These are phyloP conservation scores for Zalaria obscura DNA, from an alignment of 2,329 filamentous ascomycete species.

Conservation along the genomic window DNA sequence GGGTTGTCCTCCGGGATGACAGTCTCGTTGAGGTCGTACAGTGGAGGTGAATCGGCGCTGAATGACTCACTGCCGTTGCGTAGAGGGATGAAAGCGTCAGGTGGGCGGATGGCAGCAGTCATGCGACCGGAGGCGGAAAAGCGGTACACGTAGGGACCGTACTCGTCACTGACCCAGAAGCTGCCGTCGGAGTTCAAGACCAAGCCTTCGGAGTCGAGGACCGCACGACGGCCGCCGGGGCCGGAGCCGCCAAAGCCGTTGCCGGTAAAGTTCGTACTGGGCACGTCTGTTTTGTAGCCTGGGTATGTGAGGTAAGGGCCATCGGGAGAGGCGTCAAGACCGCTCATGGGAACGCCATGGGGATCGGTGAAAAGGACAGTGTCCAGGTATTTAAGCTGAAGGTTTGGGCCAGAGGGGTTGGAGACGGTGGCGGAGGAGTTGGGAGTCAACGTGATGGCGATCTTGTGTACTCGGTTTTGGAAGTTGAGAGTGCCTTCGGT, in stretches of 20 bases:
- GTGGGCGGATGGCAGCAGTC: constrained; percentile 49
- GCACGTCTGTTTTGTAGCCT: constrained; percentile 44
- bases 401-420: constrained; percentile 43
- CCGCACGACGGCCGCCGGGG: constrained; percentile 43
- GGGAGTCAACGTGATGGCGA: constrained; percentile 44
- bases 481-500: constrained; percentile 57
- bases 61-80: constrained; percentile 49
- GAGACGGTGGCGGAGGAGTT: constrained; percentile 34
- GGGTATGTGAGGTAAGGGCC: constrained; percentile 37
- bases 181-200: constrained; percentile 43
- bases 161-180: constrained; percentile 57
- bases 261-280: constrained; percentile 48
- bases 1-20: constrained; percentile 42
- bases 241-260: constrained; percentile 53
- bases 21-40: constrained; percentile 27
- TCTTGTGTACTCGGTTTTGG: constrained; percentile 54
- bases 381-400: constrained; percentile 48
- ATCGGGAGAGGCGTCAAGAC: constrained; percentile 45
- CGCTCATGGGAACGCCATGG: constrained; percentile 46
- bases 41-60: constrained; percentile 47
- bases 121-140: constrained; percentile 46
- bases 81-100: constrained; percentile 47
- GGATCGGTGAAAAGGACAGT: constrained; percentile 52
- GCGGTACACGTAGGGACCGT: constrained; percentile 56
- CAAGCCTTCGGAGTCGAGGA: constrained; percentile 53